phyloP scores from a whole-genome alignment of 108 stramenopile genomes.

The Aurantiochytrium sp. region DNA sequence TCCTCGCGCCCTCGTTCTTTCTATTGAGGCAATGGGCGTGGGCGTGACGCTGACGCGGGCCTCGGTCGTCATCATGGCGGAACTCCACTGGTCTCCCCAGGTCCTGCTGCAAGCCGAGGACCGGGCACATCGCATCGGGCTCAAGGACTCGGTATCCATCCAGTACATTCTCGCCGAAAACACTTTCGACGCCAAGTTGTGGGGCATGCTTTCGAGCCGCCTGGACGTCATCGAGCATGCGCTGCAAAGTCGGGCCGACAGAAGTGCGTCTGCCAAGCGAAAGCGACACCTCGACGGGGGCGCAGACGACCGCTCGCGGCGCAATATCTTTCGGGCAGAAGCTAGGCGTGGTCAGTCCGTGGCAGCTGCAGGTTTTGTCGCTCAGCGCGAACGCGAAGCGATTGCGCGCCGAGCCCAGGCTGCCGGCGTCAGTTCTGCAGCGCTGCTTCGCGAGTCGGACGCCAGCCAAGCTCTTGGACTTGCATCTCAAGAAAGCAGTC shows the following conservation, averaged over 20 bases:
- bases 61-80: not conserved
- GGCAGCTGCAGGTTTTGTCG: too few species aligned
- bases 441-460: too few species aligned
- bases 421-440: too few species aligned
- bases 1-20: not conserved
- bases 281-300: too few species aligned
- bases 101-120: slow-evolving; percentile 20
- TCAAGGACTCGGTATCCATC: not conserved
- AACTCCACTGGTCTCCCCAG: not conserved
- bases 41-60: not conserved
- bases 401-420: too few species aligned
- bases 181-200: not conserved
- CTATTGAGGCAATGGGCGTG: not conserved
- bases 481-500: not conserved
- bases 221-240: not conserved
- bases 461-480: too few species aligned
- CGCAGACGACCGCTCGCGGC: too few species aligned
- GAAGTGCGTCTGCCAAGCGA: not conserved
- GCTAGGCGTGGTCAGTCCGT: not conserved
- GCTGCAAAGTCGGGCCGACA: not conserved
- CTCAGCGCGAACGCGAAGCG: too few species aligned
- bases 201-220: not conserved
- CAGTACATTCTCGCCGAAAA: slow-evolving; percentile 18
- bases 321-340: too few species aligned
- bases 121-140: slow-evolving; percentile 13